These are phyloP conservation scores for Ceratocystiopsis minuta DNA, from an alignment of 2,329 filamentous ascomycete species.

Conservation along the genomic window DNA sequence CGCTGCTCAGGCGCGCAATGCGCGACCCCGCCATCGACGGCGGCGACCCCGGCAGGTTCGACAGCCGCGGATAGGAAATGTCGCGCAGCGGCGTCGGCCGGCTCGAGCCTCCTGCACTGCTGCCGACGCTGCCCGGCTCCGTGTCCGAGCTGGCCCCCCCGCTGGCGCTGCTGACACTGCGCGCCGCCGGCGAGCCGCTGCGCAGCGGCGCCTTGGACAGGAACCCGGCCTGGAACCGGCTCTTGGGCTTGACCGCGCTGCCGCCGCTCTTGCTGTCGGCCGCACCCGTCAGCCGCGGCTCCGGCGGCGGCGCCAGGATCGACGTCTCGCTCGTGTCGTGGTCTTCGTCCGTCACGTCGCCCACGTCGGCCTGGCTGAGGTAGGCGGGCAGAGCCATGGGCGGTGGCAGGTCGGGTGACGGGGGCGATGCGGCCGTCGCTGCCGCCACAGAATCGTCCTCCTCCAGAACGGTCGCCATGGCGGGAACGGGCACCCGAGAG, in stretches of 20 bases:
- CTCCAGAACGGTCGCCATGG: conserved; percentile 4
- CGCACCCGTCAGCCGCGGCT: no score
- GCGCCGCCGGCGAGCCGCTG: conserved; percentile 13
- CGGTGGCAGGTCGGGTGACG: conserved; percentile 27
- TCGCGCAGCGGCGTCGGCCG: conserved; percentile 27
- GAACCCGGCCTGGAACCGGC: conserved; percentile 78
- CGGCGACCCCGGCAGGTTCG: conserved; percentile 30
- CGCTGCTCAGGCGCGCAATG: conserved; percentile 9
- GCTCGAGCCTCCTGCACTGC: neutral
- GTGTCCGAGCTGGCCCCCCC: no score
- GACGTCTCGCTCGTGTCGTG: neutral
- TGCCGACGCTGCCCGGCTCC: neutral
- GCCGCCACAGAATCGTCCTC: neutral
- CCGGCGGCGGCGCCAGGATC: no score
- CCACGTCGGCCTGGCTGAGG: conserved; percentile 4
- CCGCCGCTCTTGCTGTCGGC: no score
- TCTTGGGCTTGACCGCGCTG: conserved; percentile 13
- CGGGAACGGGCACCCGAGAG: neutral
- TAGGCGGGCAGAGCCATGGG: neutral
- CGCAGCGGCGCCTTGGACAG: conserved; percentile 35
- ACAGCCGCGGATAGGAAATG: conserved; percentile 28
- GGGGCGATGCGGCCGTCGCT: neutral
- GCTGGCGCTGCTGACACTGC: no score
- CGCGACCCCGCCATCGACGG: conserved; percentile 16
- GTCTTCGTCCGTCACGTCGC: conserved; percentile 2